Percentiles rank a stretch among this genome's conserved stretches.
These are phyloP conservation scores for Linanthus parryae DNA, from an alignment of 148 eudicot genomes.

Conservation along the genomic window DNA sequence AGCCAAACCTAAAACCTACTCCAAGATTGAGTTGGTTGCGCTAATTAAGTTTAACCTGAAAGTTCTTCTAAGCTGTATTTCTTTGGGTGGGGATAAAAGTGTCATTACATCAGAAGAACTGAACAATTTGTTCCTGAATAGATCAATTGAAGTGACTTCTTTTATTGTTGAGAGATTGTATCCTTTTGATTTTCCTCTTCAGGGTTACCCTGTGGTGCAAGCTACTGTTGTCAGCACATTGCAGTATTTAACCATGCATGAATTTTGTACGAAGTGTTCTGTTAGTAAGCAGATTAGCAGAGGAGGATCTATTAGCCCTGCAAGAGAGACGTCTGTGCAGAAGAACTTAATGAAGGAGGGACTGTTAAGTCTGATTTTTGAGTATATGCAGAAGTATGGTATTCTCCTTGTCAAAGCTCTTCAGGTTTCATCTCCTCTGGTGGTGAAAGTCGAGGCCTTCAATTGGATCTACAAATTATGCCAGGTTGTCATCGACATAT, in stretches of 20 bases:
- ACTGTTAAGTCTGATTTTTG: conserved; percentile 26
- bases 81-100: conserved; percentile 37
- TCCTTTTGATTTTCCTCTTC: conserved; percentile 42
- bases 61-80: conserved; percentile 66
- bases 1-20: conserved; percentile 23
- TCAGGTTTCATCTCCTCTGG: conserved; percentile 55
- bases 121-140: conserved; percentile 40
- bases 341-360: conserved; percentile 20
- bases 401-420: conserved; percentile 54
- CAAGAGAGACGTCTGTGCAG: conserved; percentile 14
- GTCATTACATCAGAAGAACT: conserved; percentile 41
- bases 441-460: conserved; percentile 68
- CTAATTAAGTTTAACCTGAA: conserved; percentile 75
- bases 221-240: conserved; percentile 51
- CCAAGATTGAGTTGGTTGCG: conserved; percentile 59
- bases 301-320: conserved; percentile 18
- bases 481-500: conserved; percentile 39
- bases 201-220: conserved; percentile 53
- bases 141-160: conserved; percentile 52
- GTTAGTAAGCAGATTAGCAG: conserved; percentile 17
- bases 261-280: conserved; percentile 59
- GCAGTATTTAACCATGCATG: conserved; percentile 47
- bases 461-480: conserved; percentile 63
- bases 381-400: conserved; percentile 55
- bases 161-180: conserved; percentile 41